Percentiles rank a stretch among this genome's conserved stretches.
These are phyloP conservation scores for Nothophaeocryptopus gaeumannii DNA, from an alignment of 2,329 filamentous ascomycete species.

Conservation along the genomic window DNA sequence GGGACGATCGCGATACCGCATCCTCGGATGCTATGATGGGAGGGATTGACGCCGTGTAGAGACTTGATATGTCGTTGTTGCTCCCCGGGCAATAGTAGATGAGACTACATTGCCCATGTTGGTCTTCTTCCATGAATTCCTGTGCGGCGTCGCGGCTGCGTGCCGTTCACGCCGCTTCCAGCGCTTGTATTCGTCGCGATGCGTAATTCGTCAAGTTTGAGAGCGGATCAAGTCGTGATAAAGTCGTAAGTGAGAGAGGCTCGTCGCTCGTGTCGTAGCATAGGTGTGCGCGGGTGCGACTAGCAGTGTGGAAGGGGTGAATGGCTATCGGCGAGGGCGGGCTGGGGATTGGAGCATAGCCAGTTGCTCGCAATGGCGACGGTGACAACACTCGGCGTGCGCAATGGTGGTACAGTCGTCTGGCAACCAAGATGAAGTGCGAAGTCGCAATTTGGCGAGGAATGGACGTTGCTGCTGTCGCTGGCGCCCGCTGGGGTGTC, in stretches of 20 bases:
- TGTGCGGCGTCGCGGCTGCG: conserved; percentile 16
- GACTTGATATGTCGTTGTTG: conserved; percentile 23
- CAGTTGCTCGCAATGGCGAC: conserved; percentile 10
- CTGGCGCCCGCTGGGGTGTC: not conserved
- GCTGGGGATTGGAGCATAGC: conserved; percentile 9
- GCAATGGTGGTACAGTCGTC: conserved; percentile 9
- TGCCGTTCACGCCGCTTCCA: conserved; percentile 1
- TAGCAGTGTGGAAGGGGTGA: not conserved
- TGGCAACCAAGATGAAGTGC: not conserved
- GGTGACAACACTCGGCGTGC: conserved; percentile 1
- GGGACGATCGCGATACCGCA: conserved; percentile 5
- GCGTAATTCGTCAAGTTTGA: not conserved
- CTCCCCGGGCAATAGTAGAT: conserved; percentile 33
- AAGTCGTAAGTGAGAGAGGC: conserved; percentile 1
- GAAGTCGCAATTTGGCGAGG: conserved; percentile 15
- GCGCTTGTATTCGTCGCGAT: not conserved
- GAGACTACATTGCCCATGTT: conserved; percentile 29
- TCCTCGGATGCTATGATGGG: conserved; percentile 16
- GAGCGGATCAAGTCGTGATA: not conserved
- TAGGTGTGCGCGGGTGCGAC: not conserved
- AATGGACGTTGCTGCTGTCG: conserved; percentile 7
- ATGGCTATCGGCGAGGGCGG: conserved; percentile 1
- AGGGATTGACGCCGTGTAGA: conserved; percentile 21
- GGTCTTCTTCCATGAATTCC: conserved; percentile 29
- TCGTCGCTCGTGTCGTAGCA: conserved; percentile 1